Evolutionary conservation across 2,329 filamentous ascomycete genomes (phyloP).

Genomic region (Trichoderma atrobrunneum): DNA sequence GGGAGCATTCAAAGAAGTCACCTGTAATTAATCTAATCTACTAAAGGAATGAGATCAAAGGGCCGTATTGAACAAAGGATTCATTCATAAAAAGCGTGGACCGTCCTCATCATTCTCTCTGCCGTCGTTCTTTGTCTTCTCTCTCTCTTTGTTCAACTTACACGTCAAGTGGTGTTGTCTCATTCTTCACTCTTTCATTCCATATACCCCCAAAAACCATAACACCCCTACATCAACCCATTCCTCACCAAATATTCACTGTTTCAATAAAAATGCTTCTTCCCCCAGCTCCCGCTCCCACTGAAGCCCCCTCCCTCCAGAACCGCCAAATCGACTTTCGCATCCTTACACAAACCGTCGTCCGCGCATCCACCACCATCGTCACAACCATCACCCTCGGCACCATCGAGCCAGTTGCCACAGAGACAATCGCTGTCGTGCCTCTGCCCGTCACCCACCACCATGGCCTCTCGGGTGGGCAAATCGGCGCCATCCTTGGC

Average conservation of each 20-base stretch:
- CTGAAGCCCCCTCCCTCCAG: slow-evolving; percentile 18
- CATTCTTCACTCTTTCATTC: neutral
- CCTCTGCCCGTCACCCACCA: slow-evolving; percentile 9
- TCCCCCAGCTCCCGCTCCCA: slow-evolving; percentile 12
- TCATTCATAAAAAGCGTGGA: neutral
- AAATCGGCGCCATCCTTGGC: slow-evolving; percentile 43
- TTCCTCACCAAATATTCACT: neutral
- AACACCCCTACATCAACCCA: neutral
- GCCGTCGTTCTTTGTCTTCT: neutral
- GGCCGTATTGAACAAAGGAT: neutral
- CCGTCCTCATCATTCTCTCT: neutral
- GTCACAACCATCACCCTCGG: slow-evolving; percentile 36
- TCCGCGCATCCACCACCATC: slow-evolving; percentile 36
- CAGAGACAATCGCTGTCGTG: slow-evolving; percentile 19
- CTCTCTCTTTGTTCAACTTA: neutral
- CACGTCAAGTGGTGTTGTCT: neutral
- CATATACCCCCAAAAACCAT: neutral
- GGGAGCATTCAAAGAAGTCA: neutral
- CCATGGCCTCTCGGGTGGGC: slow-evolving; percentile 32
- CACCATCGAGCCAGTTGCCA: slow-evolving; percentile 15
- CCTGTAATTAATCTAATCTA: neutral
- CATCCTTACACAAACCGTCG: slow-evolving; percentile 39
- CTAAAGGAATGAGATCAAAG: neutral
- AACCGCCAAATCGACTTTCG: slow-evolving; percentile 27
- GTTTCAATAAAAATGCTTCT: neutral